Percentiles rank a stretch among this genome's conserved stretches.
phyloP scores from a whole-genome alignment of 768 basidiomycete species.

The Termitomyces sp. region DNA sequence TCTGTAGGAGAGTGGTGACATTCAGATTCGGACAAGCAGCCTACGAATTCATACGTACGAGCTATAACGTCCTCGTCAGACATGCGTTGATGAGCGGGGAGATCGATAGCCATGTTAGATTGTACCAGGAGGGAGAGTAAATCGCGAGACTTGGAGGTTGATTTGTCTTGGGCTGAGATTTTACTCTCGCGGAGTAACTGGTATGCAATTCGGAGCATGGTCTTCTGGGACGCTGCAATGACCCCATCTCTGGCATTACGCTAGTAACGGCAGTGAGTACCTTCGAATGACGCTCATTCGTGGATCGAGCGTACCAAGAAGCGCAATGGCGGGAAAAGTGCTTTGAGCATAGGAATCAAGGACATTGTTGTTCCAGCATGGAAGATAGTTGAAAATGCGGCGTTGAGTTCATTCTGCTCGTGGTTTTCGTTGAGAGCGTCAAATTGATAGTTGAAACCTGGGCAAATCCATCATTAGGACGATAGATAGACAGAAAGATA shows the following conservation, averaged over 20 bases:
- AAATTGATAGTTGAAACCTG: constrained; percentile 30
- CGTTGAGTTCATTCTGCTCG: constrained; percentile 42
- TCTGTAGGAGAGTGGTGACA: constrained; percentile 26
- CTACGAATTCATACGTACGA: constrained; percentile 6
- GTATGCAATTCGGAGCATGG: constrained; percentile 40
- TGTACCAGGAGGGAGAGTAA: constrained; percentile 44
- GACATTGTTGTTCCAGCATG: constrained; percentile 33
- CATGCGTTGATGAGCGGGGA: constrained; percentile 18
- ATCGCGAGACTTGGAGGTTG: constrained; percentile 41
- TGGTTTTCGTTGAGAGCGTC: constrained; percentile 20
- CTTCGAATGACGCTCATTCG: constrained; percentile 29
- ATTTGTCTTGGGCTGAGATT: constrained; percentile 16
- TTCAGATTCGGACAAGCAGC: neutral
- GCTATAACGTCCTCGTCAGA: constrained; percentile 19
- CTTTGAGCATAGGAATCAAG: constrained; percentile 24
- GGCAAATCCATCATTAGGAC: constrained; percentile 30
- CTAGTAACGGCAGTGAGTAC: constrained; percentile 4
- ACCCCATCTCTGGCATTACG: constrained; percentile 14
- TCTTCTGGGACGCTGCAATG: constrained; percentile 25
- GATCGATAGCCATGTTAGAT: constrained; percentile 52
- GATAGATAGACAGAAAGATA: neutral
- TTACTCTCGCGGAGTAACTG: constrained; percentile 47
- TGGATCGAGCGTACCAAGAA: constrained; percentile 28
- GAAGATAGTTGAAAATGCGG: constrained; percentile 47
- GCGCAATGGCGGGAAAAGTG: constrained; percentile 31